Base-by-base conservation (phyloP, 495 filamentous ascomycete species). In the Aspergillus ellipticus region DNA sequence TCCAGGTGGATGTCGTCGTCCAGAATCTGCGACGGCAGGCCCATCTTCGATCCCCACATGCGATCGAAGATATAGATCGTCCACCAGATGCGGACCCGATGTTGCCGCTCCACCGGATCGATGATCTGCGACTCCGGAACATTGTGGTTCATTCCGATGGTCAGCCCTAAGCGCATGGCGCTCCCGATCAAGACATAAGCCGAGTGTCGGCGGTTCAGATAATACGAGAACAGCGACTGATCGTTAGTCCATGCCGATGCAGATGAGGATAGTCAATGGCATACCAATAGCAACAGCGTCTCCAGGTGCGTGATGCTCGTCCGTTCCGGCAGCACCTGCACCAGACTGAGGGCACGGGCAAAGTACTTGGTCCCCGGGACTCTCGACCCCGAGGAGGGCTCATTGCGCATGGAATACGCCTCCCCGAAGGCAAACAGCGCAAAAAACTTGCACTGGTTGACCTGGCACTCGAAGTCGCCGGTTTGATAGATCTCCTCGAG, bases 1-100 rank as follows among this genome's bases (percentile, higher is more conserved):
- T 76, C 74, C 31, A 78, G 65, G 42, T 78, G 72, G 42, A 77
- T 77, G 46, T 77, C 75, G 43, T 78, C 75, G 49, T 78, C 75
- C 29, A 70, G 68, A 26, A 78, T 74, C 56, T 76, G 71, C 58
- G 73, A 67, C 3, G 74, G 74, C 1, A 76, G 64, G 6, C 75
- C 75, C 69, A 77, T 74, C 41, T 74, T 77, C 9, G 74, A 75
- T 16, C 70, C 71, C 74, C 73, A 77, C 71, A 76, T 75, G 28
- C 74, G 70, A 50, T 78, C 74, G 51, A 78, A 77, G 29, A 74
- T 74, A 57, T 78, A 78, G 42, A 76, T 73, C 19, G 74, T 75
- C 74, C 74, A 77, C 74, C 74, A 77, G 22, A 77, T 71, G 35
- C 72, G 61, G 24, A 77, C 65, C 8, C 75, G 74, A 43, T 78